Base-by-base conservation (phyloP, 2,329 filamentous ascomycete species). In the Eutypa lata region DNA sequence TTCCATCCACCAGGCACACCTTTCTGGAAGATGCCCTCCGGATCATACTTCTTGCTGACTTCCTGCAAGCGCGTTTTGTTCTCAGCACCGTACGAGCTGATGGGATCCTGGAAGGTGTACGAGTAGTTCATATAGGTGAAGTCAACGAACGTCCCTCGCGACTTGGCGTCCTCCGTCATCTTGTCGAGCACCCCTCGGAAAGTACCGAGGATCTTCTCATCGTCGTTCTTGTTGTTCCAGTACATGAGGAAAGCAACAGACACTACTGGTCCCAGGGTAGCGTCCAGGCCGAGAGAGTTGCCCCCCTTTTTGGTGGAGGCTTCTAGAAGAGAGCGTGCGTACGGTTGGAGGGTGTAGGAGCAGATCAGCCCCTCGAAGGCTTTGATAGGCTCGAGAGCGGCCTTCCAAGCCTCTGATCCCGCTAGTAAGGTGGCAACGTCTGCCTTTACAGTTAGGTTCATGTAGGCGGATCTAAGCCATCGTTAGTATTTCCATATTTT, bases 31-130 rank as follows among this genome's bases (percentile, higher is more conserved):
- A 68, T 33, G 14, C 61, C 63, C 1, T 53, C 45, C 1, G 62
- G 65, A 35, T 68, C 65, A 40, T 59, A 65, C 33, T 58, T 59
- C 40, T 52, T 49, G 50, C 62, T 65, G 3, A 57, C 58, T 2
- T 50, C 26, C 40, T 56, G 55, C 11, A 66, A 53, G 1, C 33
- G 22, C 2, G 37, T 40, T 18, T 55, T 54, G 42, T 53, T 60
- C 5, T 52, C 50, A 0, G 24, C 51, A 2, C 61, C 61, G 35
- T 62, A 64, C 7, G 54, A 58, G 7, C 35, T 24, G 21, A 62
- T 51, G 0, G 54, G 53, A 31, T 61, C 53, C 45, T 63, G 61
- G 14, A 43, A 53, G 13, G 26, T 53, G 22, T 26, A 49, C 3
- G 62, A 49, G 42, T 63, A 62, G 51, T 62, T 62, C 31, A 65